A percentile compares a stretch with the other conserved stretches of the same genome.
Conservation (phyloP, 2,329 filamentous ascomycete genomes). For the Penicillium occitanis region DNA sequence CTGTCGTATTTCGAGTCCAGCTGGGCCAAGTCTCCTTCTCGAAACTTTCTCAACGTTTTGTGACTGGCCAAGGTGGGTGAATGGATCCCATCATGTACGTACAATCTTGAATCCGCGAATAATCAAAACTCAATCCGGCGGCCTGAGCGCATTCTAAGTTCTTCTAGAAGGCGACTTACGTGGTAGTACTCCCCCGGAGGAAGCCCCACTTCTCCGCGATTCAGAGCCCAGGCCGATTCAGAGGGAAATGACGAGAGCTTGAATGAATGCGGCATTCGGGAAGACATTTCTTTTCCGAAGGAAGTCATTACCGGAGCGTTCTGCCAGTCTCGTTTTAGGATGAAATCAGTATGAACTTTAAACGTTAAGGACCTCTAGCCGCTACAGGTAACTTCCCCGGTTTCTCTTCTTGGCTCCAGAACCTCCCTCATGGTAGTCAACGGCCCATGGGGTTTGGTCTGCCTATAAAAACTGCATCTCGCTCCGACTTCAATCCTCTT, state of each 20-base stretch:
- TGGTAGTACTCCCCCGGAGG: not conserved
- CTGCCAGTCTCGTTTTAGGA: not conserved
- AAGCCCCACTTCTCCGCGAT: not conserved
- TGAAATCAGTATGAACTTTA: not conserved
- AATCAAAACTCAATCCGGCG: not conserved
- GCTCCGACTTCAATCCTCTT: not conserved
- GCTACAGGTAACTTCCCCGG: not conserved
- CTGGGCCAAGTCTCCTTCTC: not conserved
- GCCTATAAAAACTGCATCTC: not conserved
- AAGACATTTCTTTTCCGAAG: not conserved
- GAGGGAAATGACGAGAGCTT: not conserved
- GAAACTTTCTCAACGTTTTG: not conserved
- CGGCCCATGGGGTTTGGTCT: not conserved
- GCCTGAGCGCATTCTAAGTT: not conserved
- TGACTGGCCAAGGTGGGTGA: not conserved
- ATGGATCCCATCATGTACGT: not conserved
- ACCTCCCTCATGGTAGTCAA: not conserved
- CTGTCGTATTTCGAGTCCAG: not conserved
- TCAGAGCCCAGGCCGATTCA: not conserved
- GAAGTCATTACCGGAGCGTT: no score
- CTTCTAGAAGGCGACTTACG: not conserved
- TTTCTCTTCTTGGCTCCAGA: not conserved
- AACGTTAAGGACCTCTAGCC: not conserved
- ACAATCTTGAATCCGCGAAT: not conserved
- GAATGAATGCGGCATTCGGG: not conserved